Percentiles rank a stretch among this genome's conserved stretches.
phyloP scores from a whole-genome alignment of 352 stramenopile species.

The Globisporangium apiculatum region DNA sequence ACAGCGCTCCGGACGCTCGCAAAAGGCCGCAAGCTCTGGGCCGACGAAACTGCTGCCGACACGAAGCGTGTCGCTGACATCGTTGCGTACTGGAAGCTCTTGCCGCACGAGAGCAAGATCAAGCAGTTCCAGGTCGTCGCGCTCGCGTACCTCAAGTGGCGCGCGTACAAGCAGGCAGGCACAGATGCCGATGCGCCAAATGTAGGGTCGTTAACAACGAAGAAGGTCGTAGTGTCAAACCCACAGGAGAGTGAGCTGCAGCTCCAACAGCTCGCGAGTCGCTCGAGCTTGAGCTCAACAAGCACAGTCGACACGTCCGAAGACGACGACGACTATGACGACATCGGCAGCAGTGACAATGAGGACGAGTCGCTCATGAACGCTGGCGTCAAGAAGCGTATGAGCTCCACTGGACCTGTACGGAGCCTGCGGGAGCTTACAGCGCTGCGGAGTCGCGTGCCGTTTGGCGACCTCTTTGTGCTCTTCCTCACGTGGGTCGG shows the following conservation, averaged over 20 bases:
- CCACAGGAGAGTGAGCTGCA: slow-evolving; percentile 26
- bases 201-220: too few relatives aligned
- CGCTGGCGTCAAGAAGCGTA: slow-evolving; percentile 30
- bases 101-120: slow-evolving; percentile 61
- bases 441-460: slow-evolving; percentile 40
- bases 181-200: slow-evolving; percentile 10
- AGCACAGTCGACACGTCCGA: slow-evolving; percentile 17
- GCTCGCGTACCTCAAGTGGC: slow-evolving; percentile 72
- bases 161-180: slow-evolving; percentile 39
- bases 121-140: slow-evolving; percentile 61
- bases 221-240: slow-evolving; percentile 27
- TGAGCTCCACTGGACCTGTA: slow-evolving; percentile 15
- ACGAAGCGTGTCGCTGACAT: slow-evolving; percentile 36
- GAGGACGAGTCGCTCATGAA: slow-evolving; percentile 57
- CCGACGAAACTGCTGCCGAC: slow-evolving; percentile 49
- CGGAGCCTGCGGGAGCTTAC: slow-evolving; percentile 43
- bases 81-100: slow-evolving; percentile 56
- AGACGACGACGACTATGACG: slow-evolving; percentile 16
- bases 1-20: slow-evolving; percentile 53
- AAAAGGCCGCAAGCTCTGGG: slow-evolving; percentile 67
- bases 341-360: slow-evolving; percentile 27
- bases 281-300: slow-evolving; percentile 7
- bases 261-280: not conserved
- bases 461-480: slow-evolving; percentile 51
- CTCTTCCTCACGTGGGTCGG: slow-evolving; percentile 74